Base-by-base conservation (phyloP, 352 stramenopile species). In the Phytophthora megakarya region DNA sequence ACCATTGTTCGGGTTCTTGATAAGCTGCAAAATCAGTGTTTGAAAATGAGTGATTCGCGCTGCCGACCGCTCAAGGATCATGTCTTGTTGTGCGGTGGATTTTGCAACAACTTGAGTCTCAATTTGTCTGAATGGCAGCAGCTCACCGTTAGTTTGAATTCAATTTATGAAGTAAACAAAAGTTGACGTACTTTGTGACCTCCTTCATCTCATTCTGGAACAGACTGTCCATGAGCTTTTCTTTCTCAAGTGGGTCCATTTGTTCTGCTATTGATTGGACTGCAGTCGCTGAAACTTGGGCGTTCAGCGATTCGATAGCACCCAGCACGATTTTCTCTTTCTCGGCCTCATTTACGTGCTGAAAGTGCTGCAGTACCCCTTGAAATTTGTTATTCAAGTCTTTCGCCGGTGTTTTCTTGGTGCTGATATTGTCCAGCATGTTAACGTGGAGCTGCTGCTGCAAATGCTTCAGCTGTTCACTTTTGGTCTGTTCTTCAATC, bases 41-140 rank as follows among this genome's bases (percentile, higher is more conserved):
- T 90, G 81, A 21, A 90, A 90, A 21, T 57, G 77, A 25, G 79
- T 88, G 44, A 88, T 88, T 6, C 79, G 77, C 11, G 71, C 58
- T 3, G 65, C 79, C 1, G 81, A 88, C 0, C 73, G 67, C 49
- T 90, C 77, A n/a, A 88, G 60, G 43, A 88, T 86, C 32, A 77
- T 81, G 26, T 80, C 78, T 15, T 88, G 79, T n/a, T 88, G 77
- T 6, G 67, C 77, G 21, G 67, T 84, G 2, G 80, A 79, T n/a
- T 80, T 81, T 13, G 75, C 47, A 0, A 84, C 39, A 37, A 83
- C 69, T 38, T 88, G 75, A 3, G 67, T 61, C 18, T 80, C 75
- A 32, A 88, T 84, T 47, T 80, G 78, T 6, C 81, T 90, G 38
- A 19, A 66, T 32, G 16, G 56, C 18, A 33, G 3, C 37, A 33